These are phyloP conservation scores for Botryotinia narcissicola DNA, from an alignment of 2,329 filamentous ascomycete genomes.

Conservation along the genomic window DNA sequence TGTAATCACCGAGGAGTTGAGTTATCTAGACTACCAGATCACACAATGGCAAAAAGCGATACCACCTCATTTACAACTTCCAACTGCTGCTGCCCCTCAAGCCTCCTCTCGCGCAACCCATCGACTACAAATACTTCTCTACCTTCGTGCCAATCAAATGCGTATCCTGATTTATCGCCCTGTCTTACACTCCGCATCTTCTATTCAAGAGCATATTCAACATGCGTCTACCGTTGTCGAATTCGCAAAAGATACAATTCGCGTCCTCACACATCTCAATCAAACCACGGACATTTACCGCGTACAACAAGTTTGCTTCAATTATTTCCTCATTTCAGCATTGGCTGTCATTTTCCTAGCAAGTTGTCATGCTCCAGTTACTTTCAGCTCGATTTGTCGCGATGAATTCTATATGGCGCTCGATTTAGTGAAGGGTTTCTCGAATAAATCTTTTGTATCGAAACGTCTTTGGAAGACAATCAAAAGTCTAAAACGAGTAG, in stretches of 20 bases:
- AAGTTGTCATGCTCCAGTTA: conserved; percentile 69
- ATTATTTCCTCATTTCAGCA: conserved; percentile 74
- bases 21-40: conserved; percentile 78
- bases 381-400: conserved; percentile 65
- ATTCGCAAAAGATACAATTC: conserved; percentile 74
- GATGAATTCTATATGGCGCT: conserved; percentile 79
- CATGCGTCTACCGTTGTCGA: conserved; percentile 74
- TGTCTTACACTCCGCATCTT: conserved; percentile 78
- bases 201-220: conserved; percentile 71
- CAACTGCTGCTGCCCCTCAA: conserved; percentile 44
- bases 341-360: conserved; percentile 75
- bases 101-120: conserved; percentile 49
- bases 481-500: conserved; percentile 66
- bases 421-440: conserved; percentile 70
- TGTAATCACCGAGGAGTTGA: conserved; percentile 65
- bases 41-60: conserved; percentile 82
- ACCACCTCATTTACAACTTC: conserved; percentile 59
- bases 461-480: conserved; percentile 70
- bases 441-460: conserved; percentile 67
- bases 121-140: conserved; percentile 78
- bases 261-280: conserved; percentile 68
- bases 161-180: conserved; percentile 86
- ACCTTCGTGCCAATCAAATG: conserved; percentile 85
- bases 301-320: conserved; percentile 72
- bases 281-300: conserved; percentile 70